Conservation (phyloP, 1,139 yeast species). For the Pichia kudriavzevii region DNA sequence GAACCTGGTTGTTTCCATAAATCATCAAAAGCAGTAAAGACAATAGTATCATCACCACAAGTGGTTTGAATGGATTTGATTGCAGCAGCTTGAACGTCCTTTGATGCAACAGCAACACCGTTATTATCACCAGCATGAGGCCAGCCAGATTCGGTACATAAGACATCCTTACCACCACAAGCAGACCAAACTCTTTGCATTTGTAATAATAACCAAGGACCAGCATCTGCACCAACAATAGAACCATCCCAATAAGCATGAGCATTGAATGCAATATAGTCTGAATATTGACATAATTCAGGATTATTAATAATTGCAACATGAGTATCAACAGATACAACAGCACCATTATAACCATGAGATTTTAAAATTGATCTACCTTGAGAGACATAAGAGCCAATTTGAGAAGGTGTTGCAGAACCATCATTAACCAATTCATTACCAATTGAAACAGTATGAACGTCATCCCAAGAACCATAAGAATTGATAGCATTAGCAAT, state of each 20-base stretch:
- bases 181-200: conserved; percentile 58
- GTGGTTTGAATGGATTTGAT: conserved; percentile 45
- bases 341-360: conserved; percentile 60
- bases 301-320: conserved; percentile 68
- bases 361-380: conserved; percentile 56
- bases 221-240: conserved; percentile 58
- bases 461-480: conserved; percentile 66
- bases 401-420: conserved; percentile 49
- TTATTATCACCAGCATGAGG: conserved; percentile 61
- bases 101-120: conserved; percentile 68
- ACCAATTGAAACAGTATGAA: conserved; percentile 71
- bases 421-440: conserved; percentile 74
- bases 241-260: conserved; percentile 77
- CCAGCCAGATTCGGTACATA: conserved; percentile 78
- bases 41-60: conserved; percentile 49
- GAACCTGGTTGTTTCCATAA: conserved; percentile 71
- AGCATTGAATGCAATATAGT: conserved; percentile 74
- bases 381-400: conserved; percentile 44
- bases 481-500: conserved; percentile 48
- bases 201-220: conserved; percentile 62
- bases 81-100: conserved; percentile 54
- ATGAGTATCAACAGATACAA: conserved; percentile 75
- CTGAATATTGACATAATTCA: conserved; percentile 60
- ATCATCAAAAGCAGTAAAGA: conserved; percentile 70
- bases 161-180: conserved; percentile 56